These are phyloP conservation scores for Somion occarium DNA, from an alignment of 1,284 basidiomycete species.

Conservation along the genomic window DNA sequence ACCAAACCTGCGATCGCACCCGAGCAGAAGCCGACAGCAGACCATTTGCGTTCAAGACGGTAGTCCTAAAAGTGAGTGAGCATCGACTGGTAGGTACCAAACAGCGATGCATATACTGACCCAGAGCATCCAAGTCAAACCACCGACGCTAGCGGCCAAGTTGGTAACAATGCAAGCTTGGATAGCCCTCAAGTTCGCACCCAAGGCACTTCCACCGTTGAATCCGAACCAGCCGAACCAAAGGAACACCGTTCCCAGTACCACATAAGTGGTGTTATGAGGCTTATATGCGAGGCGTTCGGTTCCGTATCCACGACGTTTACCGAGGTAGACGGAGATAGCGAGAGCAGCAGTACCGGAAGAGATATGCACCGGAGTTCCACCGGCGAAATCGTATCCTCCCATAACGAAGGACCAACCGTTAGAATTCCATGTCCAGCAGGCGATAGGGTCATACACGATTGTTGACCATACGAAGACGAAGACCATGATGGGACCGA, in stretches of 20 bases:
- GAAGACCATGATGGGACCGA: slow-evolving; percentile 87
- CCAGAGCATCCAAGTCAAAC: slow-evolving; percentile 93
- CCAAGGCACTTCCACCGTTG: slow-evolving; percentile 84
- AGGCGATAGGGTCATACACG: slow-evolving; percentile 91
- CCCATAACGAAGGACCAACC: slow-evolving; percentile 84
- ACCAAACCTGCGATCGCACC: slow-evolving; percentile 90
- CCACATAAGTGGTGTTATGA: slow-evolving; percentile 83
- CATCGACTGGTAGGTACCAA: slow-evolving; percentile 26
- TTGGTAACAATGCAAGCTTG: slow-evolving; percentile 94
- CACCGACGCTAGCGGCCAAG: slow-evolving; percentile 80
- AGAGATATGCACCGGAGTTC: slow-evolving; percentile 91
- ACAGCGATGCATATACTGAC: slow-evolving; percentile 35
- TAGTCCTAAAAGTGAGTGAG: slow-evolving; percentile 64
- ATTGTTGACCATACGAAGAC: slow-evolving; percentile 90
- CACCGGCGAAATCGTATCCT: slow-evolving; percentile 92
- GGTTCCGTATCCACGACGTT: slow-evolving; percentile 89
- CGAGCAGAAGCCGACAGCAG: slow-evolving; percentile 93
- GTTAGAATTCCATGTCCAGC: slow-evolving; percentile 91
- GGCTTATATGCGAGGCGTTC: slow-evolving; percentile 88
- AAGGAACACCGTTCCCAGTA: slow-evolving; percentile 90
- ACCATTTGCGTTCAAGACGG: slow-evolving; percentile 90
- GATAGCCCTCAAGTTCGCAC: slow-evolving; percentile 84
- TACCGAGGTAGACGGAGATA: slow-evolving; percentile 90
- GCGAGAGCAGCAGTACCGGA: slow-evolving; percentile 90
- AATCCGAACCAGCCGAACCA: slow-evolving; percentile 99